Evolutionary conservation across 306 rosid genomes (phyloP), one percentile per base, ranked within the genome.

Genomic region (Boehmeria nivea): DNA sequence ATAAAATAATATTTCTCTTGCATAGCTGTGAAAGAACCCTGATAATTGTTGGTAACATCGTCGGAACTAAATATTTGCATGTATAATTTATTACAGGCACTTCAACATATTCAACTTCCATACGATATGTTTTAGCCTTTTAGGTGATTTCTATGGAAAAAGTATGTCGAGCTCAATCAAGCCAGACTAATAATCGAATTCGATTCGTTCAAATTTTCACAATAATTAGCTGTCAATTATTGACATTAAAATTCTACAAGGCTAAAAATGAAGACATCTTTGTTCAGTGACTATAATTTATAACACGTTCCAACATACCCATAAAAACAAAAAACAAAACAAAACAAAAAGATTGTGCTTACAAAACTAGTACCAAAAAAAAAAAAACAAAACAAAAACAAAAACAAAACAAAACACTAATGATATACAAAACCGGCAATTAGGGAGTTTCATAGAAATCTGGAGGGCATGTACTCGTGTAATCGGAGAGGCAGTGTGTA

Each of bases 401-500:
- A 49, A 49, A 24, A 21, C 6, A 49, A 25, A 49, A 2, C 17
- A 22, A 23, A 39, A 21, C 19, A 40, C 34, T 57, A 14, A 38
- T 28, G 56, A 49, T 54, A 46, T 67, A 68, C 51, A 65, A 54
- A 46, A 14, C 10, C n/a, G 12, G 31, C 25, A 56, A 40, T 57
- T 36, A 20, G 19, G 14, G 12, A 34, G 17, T 40, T 40, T 76
- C 48, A 81, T 54, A 40, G 65, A 73, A 75, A 91, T 67, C 98
- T 80, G 12, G 58, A 49, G 20, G 98, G 98, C 22, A 91, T 62
- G 21, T 52, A 75, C 68, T 78, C 89, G 14, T 68, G 68, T 68
- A 91, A 54, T 58, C 91, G 66, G 2, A 84, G 72, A 37, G 98
- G 98, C 21, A 63, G 77, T 34, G 77, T 69, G 34, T 91, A 91